phyloP scores from a whole-genome alignment of 2,329 filamentous ascomycete species.

The Penicillium sp. region DNA sequence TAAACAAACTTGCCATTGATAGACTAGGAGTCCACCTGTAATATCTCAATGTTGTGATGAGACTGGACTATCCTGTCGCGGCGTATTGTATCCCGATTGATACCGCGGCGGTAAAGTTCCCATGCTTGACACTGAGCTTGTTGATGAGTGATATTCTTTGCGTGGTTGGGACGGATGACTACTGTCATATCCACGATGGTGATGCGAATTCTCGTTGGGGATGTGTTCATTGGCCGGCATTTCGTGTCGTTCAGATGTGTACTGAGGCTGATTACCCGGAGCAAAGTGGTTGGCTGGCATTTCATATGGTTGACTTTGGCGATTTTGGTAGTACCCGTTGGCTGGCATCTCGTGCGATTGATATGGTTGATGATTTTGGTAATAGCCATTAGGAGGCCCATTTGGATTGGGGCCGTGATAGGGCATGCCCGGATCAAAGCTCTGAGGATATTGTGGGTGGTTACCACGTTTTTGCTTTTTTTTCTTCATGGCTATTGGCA shows the following conservation, averaged over 20 bases:
- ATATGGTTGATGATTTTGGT: background rate
- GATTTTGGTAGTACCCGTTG: background rate
- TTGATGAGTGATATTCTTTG: background rate
- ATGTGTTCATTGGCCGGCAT: background rate
- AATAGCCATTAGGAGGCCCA: background rate
- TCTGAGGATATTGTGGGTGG: background rate
- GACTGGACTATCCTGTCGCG: background rate
- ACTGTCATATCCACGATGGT: too few relatives aligned
- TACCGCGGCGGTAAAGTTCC: background rate
- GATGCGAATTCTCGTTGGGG: background rate
- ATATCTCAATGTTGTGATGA: background rate
- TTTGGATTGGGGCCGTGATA: background rate
- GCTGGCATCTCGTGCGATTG: background rate
- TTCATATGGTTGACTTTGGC: background rate
- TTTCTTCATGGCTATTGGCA: conserved; percentile 13
- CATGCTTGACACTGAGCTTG: background rate
- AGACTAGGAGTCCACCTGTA: background rate
- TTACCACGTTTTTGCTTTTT: conserved; percentile 7
- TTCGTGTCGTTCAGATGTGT: background rate
- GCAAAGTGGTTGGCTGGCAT: background rate
- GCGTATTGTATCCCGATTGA: background rate
- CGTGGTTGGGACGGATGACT: background rate
- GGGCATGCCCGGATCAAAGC: background rate
- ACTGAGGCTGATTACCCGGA: background rate
- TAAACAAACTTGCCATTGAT: too few relatives aligned